Conservation (phyloP, 2,329 filamentous ascomycete genomes). For the Ophiosphaerella herpotricha region DNA sequence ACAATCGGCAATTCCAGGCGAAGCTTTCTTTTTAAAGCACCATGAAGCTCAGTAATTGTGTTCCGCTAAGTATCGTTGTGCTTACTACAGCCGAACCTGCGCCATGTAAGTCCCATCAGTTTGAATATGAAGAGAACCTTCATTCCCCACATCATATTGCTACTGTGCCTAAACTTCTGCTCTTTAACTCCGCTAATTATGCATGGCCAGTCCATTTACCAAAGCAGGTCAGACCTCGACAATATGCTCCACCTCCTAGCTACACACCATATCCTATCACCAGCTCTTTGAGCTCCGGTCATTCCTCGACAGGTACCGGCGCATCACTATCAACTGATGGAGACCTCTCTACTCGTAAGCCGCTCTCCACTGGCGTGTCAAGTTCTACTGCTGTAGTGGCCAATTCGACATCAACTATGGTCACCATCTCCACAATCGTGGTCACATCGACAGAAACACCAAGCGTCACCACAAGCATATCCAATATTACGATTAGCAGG, state of each 20-base stretch:
- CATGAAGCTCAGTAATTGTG: constrained; percentile 27
- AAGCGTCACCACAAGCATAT: neutral
- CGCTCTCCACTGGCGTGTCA: constrained; percentile 2
- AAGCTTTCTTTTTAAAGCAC: constrained; percentile 1
- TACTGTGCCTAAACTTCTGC: neutral
- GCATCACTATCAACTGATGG: constrained; percentile 9
- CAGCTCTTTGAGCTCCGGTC: constrained; percentile 6
- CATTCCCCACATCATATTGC: neutral
- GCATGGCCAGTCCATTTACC: constrained; percentile 15
- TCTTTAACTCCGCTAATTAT: neutral
- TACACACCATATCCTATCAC: constrained; percentile 9
- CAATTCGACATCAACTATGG: constrained; percentile 1
- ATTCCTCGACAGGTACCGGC: constrained; percentile 5
- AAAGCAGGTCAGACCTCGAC: constrained; percentile 20
- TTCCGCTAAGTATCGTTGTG: constrained; percentile 15
- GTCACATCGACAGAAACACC: constrained; percentile 6
- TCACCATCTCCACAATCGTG: constrained; percentile 8
- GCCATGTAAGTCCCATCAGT: constrained; percentile 16
- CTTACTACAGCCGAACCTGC: constrained; percentile 17
- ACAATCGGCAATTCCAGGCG: constrained; percentile 1
- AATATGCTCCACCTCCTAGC: constrained; percentile 25
- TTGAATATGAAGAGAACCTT: too few species aligned
- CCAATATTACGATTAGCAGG: constrained; percentile 7
- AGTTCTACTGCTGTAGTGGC: neutral
- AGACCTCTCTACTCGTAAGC: constrained; percentile 8